These are phyloP conservation scores for Canavalia gladiata DNA, from an alignment of 306 rosid species.

Conservation along the genomic window DNA sequence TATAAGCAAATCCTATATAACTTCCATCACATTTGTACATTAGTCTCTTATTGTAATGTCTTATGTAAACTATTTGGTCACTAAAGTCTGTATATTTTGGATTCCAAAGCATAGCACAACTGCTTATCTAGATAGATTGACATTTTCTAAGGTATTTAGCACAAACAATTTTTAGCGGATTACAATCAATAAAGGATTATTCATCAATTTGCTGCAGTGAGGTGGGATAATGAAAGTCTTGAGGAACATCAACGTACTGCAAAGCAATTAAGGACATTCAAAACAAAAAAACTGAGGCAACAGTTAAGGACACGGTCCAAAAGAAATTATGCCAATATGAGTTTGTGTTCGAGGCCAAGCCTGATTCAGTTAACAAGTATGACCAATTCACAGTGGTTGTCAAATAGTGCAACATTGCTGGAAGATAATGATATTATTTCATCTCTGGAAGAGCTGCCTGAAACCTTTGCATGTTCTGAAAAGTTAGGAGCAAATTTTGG, in stretches of 20 bases:
- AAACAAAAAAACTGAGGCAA: constrained; percentile 35
- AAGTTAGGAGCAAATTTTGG: constrained; percentile 33
- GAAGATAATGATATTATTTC: constrained; percentile 34
- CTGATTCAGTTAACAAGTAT: constrained; percentile 4
- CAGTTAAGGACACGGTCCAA: constrained; percentile 13
- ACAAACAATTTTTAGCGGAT: not conserved
- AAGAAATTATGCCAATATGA: not conserved
- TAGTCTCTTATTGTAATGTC: not conserved
- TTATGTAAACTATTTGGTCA: constrained; percentile 8
- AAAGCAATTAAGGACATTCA: constrained; percentile 34
- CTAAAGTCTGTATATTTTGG: not conserved
- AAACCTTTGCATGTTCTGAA: not conserved
- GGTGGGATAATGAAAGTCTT: constrained; percentile 12
- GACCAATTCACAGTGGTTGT: not conserved
- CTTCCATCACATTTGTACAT: constrained; percentile 4
- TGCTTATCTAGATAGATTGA: constrained; percentile 4
- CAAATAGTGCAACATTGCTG: not conserved
- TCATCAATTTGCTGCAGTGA: constrained; percentile 41
- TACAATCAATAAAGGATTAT: constrained; percentile 12
- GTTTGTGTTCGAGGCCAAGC: not conserved
- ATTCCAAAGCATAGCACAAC: not conserved
- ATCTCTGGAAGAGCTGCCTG: constrained; percentile 20
- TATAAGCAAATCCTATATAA: not conserved
- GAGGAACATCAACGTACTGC: constrained; percentile 40
- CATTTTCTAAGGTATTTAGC: constrained; percentile 10